Percentiles rank a stretch among this genome's conserved stretches.
Conservation (phyloP, 495 filamentous ascomycete species). For the Podospora conica region DNA sequence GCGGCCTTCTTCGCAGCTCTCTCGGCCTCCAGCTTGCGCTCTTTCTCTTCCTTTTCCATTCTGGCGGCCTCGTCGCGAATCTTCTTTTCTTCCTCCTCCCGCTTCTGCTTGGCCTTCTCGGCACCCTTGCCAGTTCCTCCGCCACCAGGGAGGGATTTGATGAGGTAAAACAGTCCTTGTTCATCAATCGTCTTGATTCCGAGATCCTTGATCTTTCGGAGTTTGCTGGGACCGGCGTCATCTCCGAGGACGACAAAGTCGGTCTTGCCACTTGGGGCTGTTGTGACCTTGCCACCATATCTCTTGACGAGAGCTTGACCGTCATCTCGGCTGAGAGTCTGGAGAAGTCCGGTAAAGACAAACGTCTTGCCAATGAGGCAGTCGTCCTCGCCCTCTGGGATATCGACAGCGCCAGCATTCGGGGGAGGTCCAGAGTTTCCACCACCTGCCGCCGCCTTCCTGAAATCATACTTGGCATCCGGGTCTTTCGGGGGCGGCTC, state of each 20-base stretch:
- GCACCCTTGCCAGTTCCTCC: constrained; percentile 87
- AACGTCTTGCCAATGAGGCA: constrained; percentile 91
- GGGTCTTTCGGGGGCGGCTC: constrained; percentile 64
- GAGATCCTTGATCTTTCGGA: constrained; percentile 72
- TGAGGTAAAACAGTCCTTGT: constrained; percentile 83
- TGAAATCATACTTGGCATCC: constrained; percentile 67
- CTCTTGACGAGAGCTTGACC: constrained; percentile 82
- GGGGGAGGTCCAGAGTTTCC: constrained; percentile 55
- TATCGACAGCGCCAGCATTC: constrained; percentile 57
- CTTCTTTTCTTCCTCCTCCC: constrained; percentile 72
- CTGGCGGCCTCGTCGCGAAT: constrained; percentile 68
- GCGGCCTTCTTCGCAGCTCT: constrained; percentile 43
- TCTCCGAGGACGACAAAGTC: constrained; percentile 85
- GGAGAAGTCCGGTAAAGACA: constrained; percentile 90
- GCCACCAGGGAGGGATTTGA: constrained; percentile 73
- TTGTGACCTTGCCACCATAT: constrained; percentile 86
- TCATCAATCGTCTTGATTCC: constrained; percentile 89
- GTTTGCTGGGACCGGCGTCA: constrained; percentile 90
- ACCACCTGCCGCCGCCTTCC: constrained; percentile 43
- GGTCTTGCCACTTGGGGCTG: constrained; percentile 83
- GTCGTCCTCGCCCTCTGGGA: constrained; percentile 79
- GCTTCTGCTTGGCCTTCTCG: constrained; percentile 73
- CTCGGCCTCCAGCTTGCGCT: constrained; percentile 43
- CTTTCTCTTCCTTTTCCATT: constrained; percentile 66
- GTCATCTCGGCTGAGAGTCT: constrained; percentile 74